phyloP scores from a whole-genome alignment of 2,329 filamentous ascomycete species.

The Penicillium sp. region DNA sequence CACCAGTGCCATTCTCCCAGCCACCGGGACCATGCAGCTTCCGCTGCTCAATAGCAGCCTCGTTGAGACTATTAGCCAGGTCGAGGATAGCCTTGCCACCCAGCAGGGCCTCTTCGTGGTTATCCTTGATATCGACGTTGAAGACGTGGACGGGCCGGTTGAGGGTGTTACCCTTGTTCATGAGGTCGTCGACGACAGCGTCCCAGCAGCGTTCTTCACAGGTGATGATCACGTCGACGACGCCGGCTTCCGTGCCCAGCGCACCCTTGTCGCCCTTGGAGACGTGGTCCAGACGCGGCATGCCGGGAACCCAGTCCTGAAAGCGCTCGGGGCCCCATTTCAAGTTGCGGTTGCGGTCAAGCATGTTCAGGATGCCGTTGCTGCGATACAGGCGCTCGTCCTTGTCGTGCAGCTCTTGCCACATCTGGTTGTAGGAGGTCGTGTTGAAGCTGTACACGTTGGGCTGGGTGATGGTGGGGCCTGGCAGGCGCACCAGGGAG shows the following conservation, averaged over 20 bases:
- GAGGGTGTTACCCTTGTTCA: constrained; percentile 75
- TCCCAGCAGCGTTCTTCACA: constrained; percentile 99
- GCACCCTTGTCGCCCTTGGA: constrained; percentile 67
- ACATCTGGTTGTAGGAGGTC: constrained; percentile 92
- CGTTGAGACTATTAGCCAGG: constrained; percentile 77
- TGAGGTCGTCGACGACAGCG: constrained; percentile 87
- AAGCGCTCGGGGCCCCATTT: constrained; percentile 96
- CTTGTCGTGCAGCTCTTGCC: constrained; percentile 79
- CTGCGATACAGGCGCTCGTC: constrained; percentile 81
- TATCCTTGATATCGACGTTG: constrained; percentile 97
- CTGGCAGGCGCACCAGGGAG: constrained; percentile 85
- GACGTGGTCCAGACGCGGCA: constrained; percentile 71
- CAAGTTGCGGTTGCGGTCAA: constrained; percentile 81
- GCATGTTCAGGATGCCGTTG: constrained; percentile 93
- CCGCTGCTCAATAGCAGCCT: constrained; percentile 71
- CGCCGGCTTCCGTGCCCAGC: constrained; percentile 74
- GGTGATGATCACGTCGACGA: constrained; percentile 92
- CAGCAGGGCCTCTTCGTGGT: constrained; percentile 90
- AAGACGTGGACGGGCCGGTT: constrained; percentile 96
- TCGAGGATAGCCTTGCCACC: constrained; percentile 90
- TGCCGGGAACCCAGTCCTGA: constrained; percentile 92
- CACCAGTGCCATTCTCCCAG: constrained; percentile 65
- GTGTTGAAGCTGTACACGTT: constrained; percentile 99
- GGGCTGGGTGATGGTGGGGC: constrained; percentile 82
- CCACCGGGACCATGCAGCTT: constrained; percentile 57